Evolutionary conservation across 768 basidiomycete genomes (phyloP).

Genomic region (Agaricus bisporus): DNA sequence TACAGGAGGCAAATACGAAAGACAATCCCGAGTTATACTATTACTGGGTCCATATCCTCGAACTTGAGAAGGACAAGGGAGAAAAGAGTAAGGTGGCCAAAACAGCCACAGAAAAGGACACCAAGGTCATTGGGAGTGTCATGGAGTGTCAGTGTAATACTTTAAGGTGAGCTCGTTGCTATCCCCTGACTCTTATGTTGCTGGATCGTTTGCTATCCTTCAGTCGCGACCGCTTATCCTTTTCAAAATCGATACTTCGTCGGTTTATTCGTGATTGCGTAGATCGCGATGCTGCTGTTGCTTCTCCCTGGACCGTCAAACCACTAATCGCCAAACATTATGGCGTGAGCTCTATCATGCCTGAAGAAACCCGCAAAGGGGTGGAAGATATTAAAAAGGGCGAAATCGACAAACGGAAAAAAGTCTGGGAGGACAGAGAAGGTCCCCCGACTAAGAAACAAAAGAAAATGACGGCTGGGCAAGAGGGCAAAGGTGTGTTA

Average conservation of each 20-base stretch:
- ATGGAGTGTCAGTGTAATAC: constrained; percentile 77
- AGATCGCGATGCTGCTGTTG: constrained; percentile 85
- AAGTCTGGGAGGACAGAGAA: constrained; percentile 85
- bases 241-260: constrained; percentile 95
- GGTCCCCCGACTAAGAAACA: constrained; percentile 77
- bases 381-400: constrained; percentile 79
- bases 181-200: constrained; percentile 4
- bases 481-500: constrained; percentile 65
- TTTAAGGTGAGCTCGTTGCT: constrained; percentile 57
- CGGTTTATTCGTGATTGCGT: constrained; percentile 96
- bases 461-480: constrained; percentile 67
- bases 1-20: constrained; percentile 59
- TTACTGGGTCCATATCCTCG: constrained; percentile 85
- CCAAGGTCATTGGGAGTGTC: constrained; percentile 65
- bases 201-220: constrained; percentile 5
- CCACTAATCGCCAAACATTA: constrained; percentile 76
- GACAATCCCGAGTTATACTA: constrained; percentile 83
- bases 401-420: constrained; percentile 91
- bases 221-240: constrained; percentile 92
- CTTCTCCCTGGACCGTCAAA: constrained; percentile 96
- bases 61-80: constrained; percentile 65
- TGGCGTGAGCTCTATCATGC: constrained; percentile 81
- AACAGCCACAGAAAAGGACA: constrained; percentile 40
- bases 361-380: constrained; percentile 73
- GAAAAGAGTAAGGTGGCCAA: constrained; percentile 53